Evolutionary conservation across 2,329 filamentous ascomycete species (phyloP).

Genomic region (Xylariaceae sp.): DNA sequence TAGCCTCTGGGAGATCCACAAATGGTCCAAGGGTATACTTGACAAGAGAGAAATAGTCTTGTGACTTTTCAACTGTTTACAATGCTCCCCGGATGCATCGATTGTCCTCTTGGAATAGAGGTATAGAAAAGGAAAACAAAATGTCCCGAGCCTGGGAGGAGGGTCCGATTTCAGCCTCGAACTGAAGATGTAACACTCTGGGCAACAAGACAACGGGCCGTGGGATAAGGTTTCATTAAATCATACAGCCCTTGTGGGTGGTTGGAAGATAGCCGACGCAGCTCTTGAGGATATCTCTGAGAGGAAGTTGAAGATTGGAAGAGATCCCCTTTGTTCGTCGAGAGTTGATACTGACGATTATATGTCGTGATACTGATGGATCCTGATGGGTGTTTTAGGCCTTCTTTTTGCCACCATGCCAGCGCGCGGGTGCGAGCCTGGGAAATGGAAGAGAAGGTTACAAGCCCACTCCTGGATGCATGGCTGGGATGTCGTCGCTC

Average conservation of each 20-base stretch:
- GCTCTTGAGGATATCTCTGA: no score
- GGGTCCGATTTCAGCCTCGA: no score
- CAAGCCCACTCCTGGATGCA: no score
- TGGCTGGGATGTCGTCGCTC: no score
- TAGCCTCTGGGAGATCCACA: slow-evolving; percentile 11
- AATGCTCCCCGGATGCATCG: slow-evolving; percentile 12
- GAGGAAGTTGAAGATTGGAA: slow-evolving; percentile 9
- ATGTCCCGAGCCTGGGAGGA: slow-evolving; percentile 14
- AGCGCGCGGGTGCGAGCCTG: slow-evolving; percentile 13
- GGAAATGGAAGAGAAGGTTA: slow-evolving; percentile 13
- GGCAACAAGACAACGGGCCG: no score
- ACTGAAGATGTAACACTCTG: no score
- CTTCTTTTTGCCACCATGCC: slow-evolving; percentile 17
- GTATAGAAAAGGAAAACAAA: slow-evolving; percentile 11
- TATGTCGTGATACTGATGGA: slow-evolving; percentile 14
- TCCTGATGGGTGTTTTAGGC: no score
- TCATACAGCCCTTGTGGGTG: no score
- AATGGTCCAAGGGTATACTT: slow-evolving; percentile 15
- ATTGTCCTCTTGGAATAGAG: slow-evolving; percentile 9
- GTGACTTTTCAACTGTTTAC: slow-evolving; percentile 13
- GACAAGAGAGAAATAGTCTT: slow-evolving; percentile 13
- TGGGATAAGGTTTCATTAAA: no score
- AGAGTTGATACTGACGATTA: slow-evolving; percentile 12
- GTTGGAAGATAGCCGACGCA: no score
- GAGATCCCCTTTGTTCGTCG: no score